These are phyloP conservation scores for Nigrospora oryzae DNA, from an alignment of 2,329 filamentous ascomycete species.

Conservation along the genomic window DNA sequence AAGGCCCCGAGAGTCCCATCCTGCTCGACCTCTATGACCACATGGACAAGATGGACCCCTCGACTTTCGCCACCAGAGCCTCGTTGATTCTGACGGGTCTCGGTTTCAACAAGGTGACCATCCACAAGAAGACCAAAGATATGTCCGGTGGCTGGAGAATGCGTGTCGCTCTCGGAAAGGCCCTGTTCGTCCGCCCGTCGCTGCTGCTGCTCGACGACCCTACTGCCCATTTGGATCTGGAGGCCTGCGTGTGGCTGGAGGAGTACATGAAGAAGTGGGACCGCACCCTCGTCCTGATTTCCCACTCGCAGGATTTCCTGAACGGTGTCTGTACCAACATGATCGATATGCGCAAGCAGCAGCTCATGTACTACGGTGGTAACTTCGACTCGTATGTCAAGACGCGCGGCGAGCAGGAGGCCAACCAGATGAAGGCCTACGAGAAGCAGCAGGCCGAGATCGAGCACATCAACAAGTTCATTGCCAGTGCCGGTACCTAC, in stretches of 20 bases:
- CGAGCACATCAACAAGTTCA: slow-evolving; percentile 99
- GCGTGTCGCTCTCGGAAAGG: slow-evolving; percentile 96
- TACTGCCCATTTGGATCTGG: slow-evolving; percentile 97
- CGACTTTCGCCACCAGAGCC: slow-evolving; percentile 90
- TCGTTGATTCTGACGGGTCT: slow-evolving; percentile 97
- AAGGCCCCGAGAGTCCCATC: slow-evolving; percentile 83
- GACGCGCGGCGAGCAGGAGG: slow-evolving; percentile 88
- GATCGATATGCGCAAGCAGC: slow-evolving; percentile 92
- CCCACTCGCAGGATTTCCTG: slow-evolving; percentile 97
- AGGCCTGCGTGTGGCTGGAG: slow-evolving; percentile 99
- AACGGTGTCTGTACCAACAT: slow-evolving; percentile 98
- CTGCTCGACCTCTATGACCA: slow-evolving; percentile 97
- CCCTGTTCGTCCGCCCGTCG: slow-evolving; percentile 95
- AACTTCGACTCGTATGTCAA: slow-evolving; percentile 99
- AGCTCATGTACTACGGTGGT: slow-evolving; percentile 96
- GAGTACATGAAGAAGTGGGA: slow-evolving; percentile 99
- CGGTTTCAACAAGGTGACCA: slow-evolving; percentile 96
- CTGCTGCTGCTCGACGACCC: slow-evolving; percentile 95
- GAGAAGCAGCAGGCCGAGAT: slow-evolving; percentile 99
- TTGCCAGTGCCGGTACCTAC: slow-evolving; percentile 98
- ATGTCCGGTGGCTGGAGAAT: slow-evolving; percentile 99
- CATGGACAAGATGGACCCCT: slow-evolving; percentile 98
- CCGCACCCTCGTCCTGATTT: slow-evolving; percentile 89
- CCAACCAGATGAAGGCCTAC: slow-evolving; percentile 99
- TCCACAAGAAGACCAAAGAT: slow-evolving; percentile 99